Evolutionary conservation across 78 protist genomes (phyloP), one percentile per base, ranked within the genome.

Genomic region (Dictyostelium citrinum): DNA sequence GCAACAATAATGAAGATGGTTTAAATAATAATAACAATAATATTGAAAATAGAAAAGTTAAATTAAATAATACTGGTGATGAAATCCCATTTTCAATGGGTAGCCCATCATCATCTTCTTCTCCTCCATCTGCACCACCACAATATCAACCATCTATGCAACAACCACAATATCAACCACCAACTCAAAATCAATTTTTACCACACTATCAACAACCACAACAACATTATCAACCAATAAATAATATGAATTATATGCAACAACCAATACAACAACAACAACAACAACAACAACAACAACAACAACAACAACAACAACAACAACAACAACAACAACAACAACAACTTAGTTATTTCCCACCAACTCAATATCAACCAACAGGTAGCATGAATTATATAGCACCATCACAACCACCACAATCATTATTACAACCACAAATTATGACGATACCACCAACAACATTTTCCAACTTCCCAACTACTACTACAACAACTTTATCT

Each of bases 111-210:
- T 12, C 79, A 71, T 22, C 79, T 37, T 49, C 75, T 29, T 29
- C 20, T 72, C 27, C 79, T 37, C 79, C 75, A 68, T 29, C 20
- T 72, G 49, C 79, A 14, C 77, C 24, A 33, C 81, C 45, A 75
- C 81, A 11, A 75, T 45, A 75, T 2, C 81, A 75, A 24, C 70
- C 24, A n/a, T n/a, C 31, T 9, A n/a, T 60, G 5, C 33, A 60
- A 68, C 33, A 16, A 77, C 41, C 20, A 31, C 72, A 16, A 79
- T 74, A 60, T 20, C 88, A 82, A 82, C 79, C 81, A 33, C 61
- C 60, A 75, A 39, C 8, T 14, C 75, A 61, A 58, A n/a, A n/a
- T 29, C 86, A 81, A 81, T n/a, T 20, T 8, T 39, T 11, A 16
- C 17, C 64, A 22, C 74, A 74, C 20, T 3, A 16, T 6, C 81